phyloP scores from a whole-genome alignment of 176 grass and related monocot genomes.

The Bonia amplexicaulis region DNA sequence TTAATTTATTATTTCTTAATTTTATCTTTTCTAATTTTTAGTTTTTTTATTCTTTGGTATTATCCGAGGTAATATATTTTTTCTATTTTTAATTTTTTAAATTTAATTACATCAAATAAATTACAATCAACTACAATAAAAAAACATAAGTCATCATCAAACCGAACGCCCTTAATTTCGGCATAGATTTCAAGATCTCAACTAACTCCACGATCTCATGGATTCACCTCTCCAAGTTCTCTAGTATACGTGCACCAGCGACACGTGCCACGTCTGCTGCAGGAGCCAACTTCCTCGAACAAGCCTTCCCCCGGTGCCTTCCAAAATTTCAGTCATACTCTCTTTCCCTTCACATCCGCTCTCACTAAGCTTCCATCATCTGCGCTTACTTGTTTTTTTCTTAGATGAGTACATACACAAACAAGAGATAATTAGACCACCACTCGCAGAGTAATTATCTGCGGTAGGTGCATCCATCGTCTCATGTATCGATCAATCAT shows the following conservation, averaged over 20 bases:
- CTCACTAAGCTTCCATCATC: neutral
- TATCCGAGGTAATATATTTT: too few species aligned
- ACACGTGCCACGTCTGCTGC: neutral
- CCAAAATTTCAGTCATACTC: neutral
- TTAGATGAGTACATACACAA: neutral
- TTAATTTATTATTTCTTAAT: too few species aligned
- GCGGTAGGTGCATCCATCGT: neutral
- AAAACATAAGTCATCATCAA: too few species aligned
- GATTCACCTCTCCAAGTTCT: neutral
- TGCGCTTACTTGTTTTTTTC: neutral
- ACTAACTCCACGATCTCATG: neutral
- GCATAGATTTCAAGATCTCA: neutral
- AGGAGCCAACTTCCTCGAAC: neutral
- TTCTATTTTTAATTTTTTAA: too few species aligned
- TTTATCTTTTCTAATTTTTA: too few species aligned
- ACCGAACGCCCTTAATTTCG: too few species aligned
- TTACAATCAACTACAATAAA: too few species aligned
- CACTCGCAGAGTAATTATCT: neutral
- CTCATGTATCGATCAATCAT: neutral
- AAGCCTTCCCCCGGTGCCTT: neutral
- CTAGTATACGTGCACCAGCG: neutral
- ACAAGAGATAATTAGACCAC: neutral
- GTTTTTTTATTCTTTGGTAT: too few species aligned
- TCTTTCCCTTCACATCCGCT: neutral
- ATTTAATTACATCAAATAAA: too few species aligned